These are phyloP conservation scores for Nematocida sp. DNA, from an alignment of 371 early-diverging fungal species.

Conservation along the genomic window DNA sequence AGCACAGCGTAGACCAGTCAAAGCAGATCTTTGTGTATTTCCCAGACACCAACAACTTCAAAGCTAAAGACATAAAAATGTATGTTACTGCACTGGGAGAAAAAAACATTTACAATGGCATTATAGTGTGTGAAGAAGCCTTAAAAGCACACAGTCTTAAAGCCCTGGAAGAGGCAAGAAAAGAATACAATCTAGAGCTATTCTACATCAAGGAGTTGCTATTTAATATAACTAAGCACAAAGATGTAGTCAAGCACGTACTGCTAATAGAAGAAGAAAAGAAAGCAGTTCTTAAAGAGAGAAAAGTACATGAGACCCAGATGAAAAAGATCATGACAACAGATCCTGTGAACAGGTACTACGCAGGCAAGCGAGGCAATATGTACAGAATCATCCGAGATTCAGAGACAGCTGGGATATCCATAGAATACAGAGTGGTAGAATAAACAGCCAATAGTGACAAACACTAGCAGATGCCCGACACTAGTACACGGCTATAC, in stretches of 20 bases:
- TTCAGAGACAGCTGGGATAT: conserved; percentile 89
- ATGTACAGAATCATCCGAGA: conserved; percentile 88
- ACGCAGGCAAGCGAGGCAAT: conserved; percentile 85
- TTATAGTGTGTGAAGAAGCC: conserved; percentile 58
- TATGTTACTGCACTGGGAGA: conserved; percentile 49
- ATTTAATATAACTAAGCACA: conserved; percentile 93
- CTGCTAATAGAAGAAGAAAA: conserved; percentile 81
- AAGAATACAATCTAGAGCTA: conserved; percentile 76
- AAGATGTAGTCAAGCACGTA: conserved; percentile 85
- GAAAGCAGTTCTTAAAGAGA: conserved; percentile 74
- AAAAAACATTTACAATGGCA: conserved; percentile 56
- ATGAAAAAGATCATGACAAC: conserved; percentile 80
- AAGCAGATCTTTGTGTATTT: conserved; percentile 58
- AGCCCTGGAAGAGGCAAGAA: conserved; percentile 38
- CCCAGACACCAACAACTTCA: conserved; percentile 59
- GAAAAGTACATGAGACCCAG: conserved; percentile 84
- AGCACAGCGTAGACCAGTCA: conserved; percentile 30
- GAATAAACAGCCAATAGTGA: too few species aligned
- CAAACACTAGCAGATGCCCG: too few species aligned
- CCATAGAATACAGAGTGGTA: conserved; percentile 76
- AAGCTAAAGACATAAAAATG: conserved; percentile 57
- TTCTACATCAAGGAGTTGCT: conserved; percentile 87
- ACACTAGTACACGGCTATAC: too few species aligned
- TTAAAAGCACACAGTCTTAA: conserved; percentile 52
- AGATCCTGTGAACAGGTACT: conserved; percentile 91